Base-by-base conservation (phyloP, 1,284 basidiomycete genomes). In the Dichomitus squalens region DNA sequence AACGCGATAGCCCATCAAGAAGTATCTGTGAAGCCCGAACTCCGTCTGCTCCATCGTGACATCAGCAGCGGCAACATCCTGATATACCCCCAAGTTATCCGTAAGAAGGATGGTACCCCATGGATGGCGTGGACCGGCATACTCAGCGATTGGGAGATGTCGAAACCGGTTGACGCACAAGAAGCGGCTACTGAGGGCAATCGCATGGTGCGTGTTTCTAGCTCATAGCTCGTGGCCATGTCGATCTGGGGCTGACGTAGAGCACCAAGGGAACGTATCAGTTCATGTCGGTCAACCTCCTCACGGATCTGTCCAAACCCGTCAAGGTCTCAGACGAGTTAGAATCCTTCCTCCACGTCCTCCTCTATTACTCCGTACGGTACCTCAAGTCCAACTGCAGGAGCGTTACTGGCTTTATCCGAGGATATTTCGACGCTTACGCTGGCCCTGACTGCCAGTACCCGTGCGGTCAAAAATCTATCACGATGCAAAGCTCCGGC, bases 281-380 rank as follows among this genome's bases (percentile, higher is more conserved):
- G n/a, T n/a, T n/a, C n/a, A n/a, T n/a, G n/a, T n/a, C n/a, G n/a
- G n/a, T n/a, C n/a, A n/a, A n/a, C n/a, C n/a, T n/a, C n/a, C n/a
- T n/a, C n/a, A n/a, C n/a, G n/a, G 21, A 16, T 21, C 14, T 40
- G 7, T 40, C 40, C 3, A 40, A 23, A 18, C 16, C 25, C 14
- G 31, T 49, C 9, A 34, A 27, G 49, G 35, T 51, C 14, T 7
- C 31, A 16, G 56, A 58, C 14, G 56, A 58, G 35, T 47, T 58
- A 1, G 56, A 58, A 14, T 46, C 56, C 4, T 53, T 53, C 39
- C 14, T 58, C 35, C 36, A 58, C 18, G 47, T 58, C 23, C 18
- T 58, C 18, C 20, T 58, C 33, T 53, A 58, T 12, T 25, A 58
- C 20, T 39, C 36, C 14, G 46, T 46, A 7, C 56, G 56, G 7